Evolutionary conservation across 345 rosid species (phyloP).

Genomic region (Triadica sebifera): DNA sequence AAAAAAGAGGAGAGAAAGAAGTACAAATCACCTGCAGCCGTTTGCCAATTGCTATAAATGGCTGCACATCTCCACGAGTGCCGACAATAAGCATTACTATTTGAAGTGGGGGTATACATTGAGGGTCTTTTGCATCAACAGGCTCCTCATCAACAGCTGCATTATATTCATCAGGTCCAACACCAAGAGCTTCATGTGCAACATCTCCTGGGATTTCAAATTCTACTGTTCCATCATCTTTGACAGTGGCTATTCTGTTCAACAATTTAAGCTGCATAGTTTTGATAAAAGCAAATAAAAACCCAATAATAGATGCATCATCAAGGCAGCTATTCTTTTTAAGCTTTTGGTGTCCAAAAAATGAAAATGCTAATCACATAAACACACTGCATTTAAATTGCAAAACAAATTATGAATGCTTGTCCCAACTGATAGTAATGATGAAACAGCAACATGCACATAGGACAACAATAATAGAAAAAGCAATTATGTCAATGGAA

Average conservation of each 20-base stretch:
- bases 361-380: background rate
- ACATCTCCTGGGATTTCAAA: slow-evolving; percentile 83
- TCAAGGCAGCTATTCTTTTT: background rate
- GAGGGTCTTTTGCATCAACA: slow-evolving; percentile 59
- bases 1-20: slow-evolving; percentile 30
- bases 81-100: slow-evolving; percentile 47
- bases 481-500: no score
- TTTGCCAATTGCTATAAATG: slow-evolving; percentile 63
- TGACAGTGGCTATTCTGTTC: slow-evolving; percentile 90
- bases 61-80: slow-evolving; percentile 69
- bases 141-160: slow-evolving; percentile 56
- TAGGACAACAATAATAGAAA: background rate
- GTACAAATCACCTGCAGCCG: slow-evolving; percentile 61
- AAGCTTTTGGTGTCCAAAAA: background rate
- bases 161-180: slow-evolving; percentile 32
- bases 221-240: slow-evolving; percentile 94
- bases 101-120: slow-evolving; percentile 63
- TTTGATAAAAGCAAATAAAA: slow-evolving; percentile 24
- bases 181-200: slow-evolving; percentile 47
- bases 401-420: background rate
- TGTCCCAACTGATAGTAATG: background rate
- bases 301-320: slow-evolving; percentile 10
- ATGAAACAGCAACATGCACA: background rate
- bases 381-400: background rate
- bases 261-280: slow-evolving; percentile 69